These are phyloP conservation scores for Colletotrichum graminicola DNA, from an alignment of 2,329 filamentous ascomycete species.

Conservation along the genomic window DNA sequence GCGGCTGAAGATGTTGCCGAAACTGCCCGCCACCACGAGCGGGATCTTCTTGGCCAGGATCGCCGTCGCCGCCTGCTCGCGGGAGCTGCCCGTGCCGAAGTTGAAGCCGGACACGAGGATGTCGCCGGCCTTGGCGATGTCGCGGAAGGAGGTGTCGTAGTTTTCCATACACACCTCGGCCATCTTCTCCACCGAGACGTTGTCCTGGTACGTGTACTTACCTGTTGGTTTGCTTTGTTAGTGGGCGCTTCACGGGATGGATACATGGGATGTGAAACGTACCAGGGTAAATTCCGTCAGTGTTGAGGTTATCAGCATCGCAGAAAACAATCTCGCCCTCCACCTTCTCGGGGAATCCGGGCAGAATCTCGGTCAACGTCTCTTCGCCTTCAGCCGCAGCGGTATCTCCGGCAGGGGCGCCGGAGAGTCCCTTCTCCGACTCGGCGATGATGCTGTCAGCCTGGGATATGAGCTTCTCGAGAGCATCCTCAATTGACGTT, in stretches of 20 bases:
- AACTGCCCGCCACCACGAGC: conserved; percentile 83
- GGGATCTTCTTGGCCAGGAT: conserved; percentile 85
- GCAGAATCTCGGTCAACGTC: conserved; percentile 76
- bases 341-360: conserved; percentile 88
- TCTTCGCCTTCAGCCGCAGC: conserved; percentile 45
- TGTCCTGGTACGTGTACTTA: conserved; percentile 93
- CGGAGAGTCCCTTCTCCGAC: conserved; percentile 61
- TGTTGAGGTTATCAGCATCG: conserved; percentile 86
- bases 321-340: conserved; percentile 89
- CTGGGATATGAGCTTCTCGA: conserved; percentile 78
- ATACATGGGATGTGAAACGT: neutral
- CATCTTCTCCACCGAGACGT: conserved; percentile 82
- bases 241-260: conserved; percentile 49
- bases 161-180: conserved; percentile 93
- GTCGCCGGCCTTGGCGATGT: conserved; percentile 75
- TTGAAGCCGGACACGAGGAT: conserved; percentile 90
- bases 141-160: conserved; percentile 81
- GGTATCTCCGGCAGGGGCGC: conserved; percentile 48
- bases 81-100: conserved; percentile 85
- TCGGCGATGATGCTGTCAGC: conserved; percentile 72
- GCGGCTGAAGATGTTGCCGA: conserved; percentile 85
- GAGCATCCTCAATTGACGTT: conserved; percentile 74
- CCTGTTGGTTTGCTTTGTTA: conserved; percentile 49
- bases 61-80: conserved; percentile 91
- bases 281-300: conserved; percentile 91